A percentile compares a stretch with the other conserved stretches of the same genome.
Conservation (phyloP, 305 asterid genomes). For the Solanum hybrid region DNA sequence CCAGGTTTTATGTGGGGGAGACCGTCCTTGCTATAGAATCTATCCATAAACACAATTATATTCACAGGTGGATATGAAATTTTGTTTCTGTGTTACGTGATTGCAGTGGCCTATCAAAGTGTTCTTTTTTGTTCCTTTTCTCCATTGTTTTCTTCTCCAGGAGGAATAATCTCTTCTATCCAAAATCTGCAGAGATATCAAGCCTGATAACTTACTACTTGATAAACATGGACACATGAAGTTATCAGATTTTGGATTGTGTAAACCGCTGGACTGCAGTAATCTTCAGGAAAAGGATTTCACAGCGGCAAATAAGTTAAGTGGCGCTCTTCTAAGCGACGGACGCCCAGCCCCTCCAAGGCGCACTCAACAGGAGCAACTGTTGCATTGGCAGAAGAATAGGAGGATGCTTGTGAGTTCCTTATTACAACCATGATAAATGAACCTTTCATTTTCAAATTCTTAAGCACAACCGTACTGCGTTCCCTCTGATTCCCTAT, state of each 20-base stretch:
- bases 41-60: constrained; percentile 81
- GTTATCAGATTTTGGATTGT: constrained; percentile 84
- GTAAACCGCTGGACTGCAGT: constrained; percentile 89
- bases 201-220: constrained; percentile 89
- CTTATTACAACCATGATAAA: neutral
- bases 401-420: constrained; percentile 87
- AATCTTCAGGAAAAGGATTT: constrained; percentile 79
- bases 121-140: neutral
- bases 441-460: neutral
- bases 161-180: neutral
- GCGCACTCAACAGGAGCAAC: constrained; percentile 94
- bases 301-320: constrained; percentile 47
- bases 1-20: constrained; percentile 85
- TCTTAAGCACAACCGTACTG: neutral
- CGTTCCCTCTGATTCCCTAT: neutral
- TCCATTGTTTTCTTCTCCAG: neutral
- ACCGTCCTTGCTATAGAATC: constrained; percentile 93
- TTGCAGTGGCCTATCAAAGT: neutral
- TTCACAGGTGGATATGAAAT: constrained; percentile 56
- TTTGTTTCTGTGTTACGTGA: constrained; percentile 15
- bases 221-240: constrained; percentile 89
- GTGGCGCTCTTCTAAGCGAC: constrained; percentile 76
- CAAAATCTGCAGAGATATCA: constrained; percentile 68
- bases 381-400: constrained; percentile 86
- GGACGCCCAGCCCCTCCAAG: constrained; percentile 75